Base-by-base conservation (phyloP, 306 rosid genomes). In the Cicer judaicum region DNA sequence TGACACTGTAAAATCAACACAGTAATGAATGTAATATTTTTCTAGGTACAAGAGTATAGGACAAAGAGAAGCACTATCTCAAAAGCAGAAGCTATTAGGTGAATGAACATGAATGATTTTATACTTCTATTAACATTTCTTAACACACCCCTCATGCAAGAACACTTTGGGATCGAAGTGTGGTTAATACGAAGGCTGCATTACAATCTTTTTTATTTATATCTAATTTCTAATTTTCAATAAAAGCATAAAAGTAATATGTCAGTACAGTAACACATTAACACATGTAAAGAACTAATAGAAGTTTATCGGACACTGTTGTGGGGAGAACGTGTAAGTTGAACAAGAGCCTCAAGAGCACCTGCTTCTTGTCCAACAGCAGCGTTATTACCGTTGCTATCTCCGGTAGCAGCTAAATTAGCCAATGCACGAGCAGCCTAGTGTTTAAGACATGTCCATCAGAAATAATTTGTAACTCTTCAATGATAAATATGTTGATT, bases 341-440 rank as follows among this genome's bases (percentile, higher is more conserved):
- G 99, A 78, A 95, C 99, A 71, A 95, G 99, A 70, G 99, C 99
- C 84, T 95, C 98, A 64, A 95, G 99, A 74, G 98, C 93, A 78
- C 99, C 99, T 40, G 97, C 97, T 86, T 95, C 99, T 79, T 90
- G 97, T 66, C 99, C 98, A 68, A 95, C 97, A 50, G 97, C 98
- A 47, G 99, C 93, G 86, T 95, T 95, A 80, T 95, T 90, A 77
- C 88, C 90, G 78, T 95, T 95, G 83, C 99, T 95, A 79, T 95
- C 99, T 78, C 99, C 98, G 80, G 92, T 97, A 68, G 99, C 98
- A 80, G 99, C 99, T 88, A 95, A 88, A 76, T 95, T 95, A 42
- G 99, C 99, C 91, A 95, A 90, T 43, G 99, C 99, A 48, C 99
- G 96, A 74, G 99, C 98, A 81, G 98, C 99, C 99, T 95, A 79